phyloP scores from a whole-genome alignment of 1,139 yeast species.

The Ogataea hybrid region DNA sequence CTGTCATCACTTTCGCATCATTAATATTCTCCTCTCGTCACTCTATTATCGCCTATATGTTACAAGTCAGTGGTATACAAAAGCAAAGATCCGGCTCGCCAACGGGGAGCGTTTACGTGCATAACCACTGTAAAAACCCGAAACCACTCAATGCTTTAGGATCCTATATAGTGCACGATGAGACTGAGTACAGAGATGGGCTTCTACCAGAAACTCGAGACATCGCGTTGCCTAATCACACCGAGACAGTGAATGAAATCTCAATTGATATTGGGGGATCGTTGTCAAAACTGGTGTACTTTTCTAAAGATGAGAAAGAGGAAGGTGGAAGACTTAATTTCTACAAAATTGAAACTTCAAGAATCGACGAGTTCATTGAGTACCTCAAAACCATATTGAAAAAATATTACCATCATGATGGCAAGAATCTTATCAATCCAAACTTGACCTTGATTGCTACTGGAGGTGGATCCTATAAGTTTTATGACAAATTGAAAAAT shows the following conservation, averaged over 20 bases:
- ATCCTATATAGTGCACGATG: conserved; percentile 31
- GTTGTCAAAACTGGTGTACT: conserved; percentile 83
- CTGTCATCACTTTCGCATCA: too few relatives aligned
- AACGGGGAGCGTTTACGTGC: conserved; percentile 26
- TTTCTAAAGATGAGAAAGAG: conserved; percentile 44
- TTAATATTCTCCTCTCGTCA: too few relatives aligned
- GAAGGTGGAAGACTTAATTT: conserved; percentile 81
- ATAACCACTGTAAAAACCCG: conserved; percentile 36
- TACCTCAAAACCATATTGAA: conserved; percentile 56
- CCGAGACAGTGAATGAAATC: conserved; percentile 39
- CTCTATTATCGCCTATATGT: background rate
- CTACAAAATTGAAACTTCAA: conserved; percentile 81
- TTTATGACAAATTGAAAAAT: conserved; percentile 59
- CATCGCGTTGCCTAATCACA: conserved; percentile 33
- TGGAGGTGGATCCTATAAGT: conserved; percentile 96
- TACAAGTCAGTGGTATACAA: conserved; percentile 8
- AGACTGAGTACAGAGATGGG: conserved; percentile 18
- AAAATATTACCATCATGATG: conserved; percentile 31
- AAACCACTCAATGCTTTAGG: conserved; percentile 32
- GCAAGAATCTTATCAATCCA: conserved; percentile 13
- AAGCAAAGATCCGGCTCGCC: conserved; percentile 9
- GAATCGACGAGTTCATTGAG: conserved; percentile 68
- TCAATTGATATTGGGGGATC: conserved; percentile 88
- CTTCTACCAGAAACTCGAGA: conserved; percentile 31
- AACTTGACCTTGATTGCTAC: conserved; percentile 70